Conservation (phyloP, 1,284 basidiomycete genomes). For the Tilletia setariae region DNA sequence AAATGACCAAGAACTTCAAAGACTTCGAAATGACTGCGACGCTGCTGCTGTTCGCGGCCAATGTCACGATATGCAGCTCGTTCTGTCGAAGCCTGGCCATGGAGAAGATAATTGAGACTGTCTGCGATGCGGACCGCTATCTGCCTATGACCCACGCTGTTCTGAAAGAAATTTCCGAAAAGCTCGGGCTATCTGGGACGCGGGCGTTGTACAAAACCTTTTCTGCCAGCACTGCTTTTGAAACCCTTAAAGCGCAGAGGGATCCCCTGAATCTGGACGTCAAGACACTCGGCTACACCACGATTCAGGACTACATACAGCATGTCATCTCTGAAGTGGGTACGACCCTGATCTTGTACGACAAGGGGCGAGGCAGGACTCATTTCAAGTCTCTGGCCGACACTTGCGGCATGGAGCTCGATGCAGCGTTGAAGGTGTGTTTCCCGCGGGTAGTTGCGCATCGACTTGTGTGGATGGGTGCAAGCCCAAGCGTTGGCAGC, state of each 20-base stretch:
- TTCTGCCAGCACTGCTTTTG: constrained; percentile 65
- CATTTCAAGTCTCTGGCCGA: constrained; percentile 67
- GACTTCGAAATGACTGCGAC: constrained; percentile 77
- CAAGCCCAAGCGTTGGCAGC: too few relatives aligned
- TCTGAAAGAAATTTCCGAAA: constrained; percentile 64
- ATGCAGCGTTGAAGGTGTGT: neutral
- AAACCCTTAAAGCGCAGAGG: constrained; percentile 48
- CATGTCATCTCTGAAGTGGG: constrained; percentile 28
- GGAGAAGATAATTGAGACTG: constrained; percentile 76
- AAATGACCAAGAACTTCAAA: constrained; percentile 28
- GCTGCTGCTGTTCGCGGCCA: constrained; percentile 72
- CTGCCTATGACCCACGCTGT: constrained; percentile 66
- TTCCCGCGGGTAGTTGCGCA: constrained; percentile 8
- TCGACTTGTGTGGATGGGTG: neutral
- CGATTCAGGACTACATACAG: constrained; percentile 55
- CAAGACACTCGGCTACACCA: constrained; percentile 68
- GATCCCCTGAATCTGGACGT: constrained; percentile 69
- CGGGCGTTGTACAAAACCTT: constrained; percentile 73
- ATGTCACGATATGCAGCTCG: constrained; percentile 77
- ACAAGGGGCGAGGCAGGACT: constrained; percentile 55
- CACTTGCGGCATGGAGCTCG: constrained; percentile 37
- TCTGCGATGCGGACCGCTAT: constrained; percentile 55
- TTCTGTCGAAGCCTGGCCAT: constrained; percentile 78
- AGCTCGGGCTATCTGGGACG: constrained; percentile 69
- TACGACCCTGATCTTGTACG: constrained; percentile 32